Conservation (phyloP, 202 grass and related monocot species). For the Musa balbisiana region DNA sequence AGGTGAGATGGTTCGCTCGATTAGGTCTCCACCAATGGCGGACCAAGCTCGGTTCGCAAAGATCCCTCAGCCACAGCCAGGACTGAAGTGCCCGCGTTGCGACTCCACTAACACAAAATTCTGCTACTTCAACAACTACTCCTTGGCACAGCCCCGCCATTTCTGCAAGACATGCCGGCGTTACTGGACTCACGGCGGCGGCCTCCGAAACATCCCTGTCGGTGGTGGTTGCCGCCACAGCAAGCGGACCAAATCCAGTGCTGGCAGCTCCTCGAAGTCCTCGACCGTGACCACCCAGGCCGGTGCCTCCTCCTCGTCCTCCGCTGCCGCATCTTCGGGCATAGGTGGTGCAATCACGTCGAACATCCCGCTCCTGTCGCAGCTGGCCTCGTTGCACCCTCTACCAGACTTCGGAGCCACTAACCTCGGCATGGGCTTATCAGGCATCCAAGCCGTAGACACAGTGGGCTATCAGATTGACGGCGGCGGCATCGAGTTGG, state of each 20-base stretch:
- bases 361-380: slow-evolving; percentile 36
- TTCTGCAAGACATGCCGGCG: slow-evolving; percentile 97
- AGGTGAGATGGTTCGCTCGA: slow-evolving; percentile 17
- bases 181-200: slow-evolving; percentile 85
- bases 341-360: slow-evolving; percentile 37
- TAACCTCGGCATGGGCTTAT: slow-evolving; percentile 49
- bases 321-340: slow-evolving; percentile 32
- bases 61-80: slow-evolving; percentile 68
- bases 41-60: slow-evolving; percentile 58
- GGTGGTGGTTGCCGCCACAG: slow-evolving; percentile 86
- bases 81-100: slow-evolving; percentile 92
- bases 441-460: slow-evolving; percentile 41
- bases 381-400: slow-evolving; percentile 52
- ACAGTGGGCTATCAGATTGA: slow-evolving; percentile 42
- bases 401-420: slow-evolving; percentile 22
- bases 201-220: slow-evolving; percentile 74
- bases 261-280: slow-evolving; percentile 24
- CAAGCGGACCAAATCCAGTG: slow-evolving; percentile 57
- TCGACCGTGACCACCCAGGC: not conserved
- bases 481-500: slow-evolving; percentile 31
- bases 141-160: slow-evolving; percentile 83
- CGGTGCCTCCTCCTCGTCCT: slow-evolving; percentile 26
- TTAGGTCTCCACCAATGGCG: slow-evolving; percentile 52
- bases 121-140: slow-evolving; percentile 99
- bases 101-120: slow-evolving; percentile 96